Base-by-base conservation (phyloP, 2,329 filamentous ascomycete genomes). In the Talaromyces islandicus region DNA sequence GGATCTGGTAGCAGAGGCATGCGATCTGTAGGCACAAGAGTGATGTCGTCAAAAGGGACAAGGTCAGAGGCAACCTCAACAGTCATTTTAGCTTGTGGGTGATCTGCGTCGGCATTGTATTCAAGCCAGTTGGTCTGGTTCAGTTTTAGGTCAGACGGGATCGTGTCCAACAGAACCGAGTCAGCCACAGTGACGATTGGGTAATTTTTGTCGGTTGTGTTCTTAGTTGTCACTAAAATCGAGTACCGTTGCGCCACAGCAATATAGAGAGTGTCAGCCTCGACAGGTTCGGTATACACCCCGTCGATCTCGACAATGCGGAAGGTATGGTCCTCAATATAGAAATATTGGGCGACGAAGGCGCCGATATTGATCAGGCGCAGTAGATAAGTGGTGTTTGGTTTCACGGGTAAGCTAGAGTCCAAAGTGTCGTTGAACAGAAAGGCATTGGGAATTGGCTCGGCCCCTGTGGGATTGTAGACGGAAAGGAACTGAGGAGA, bases 361-460 rank as follows among this genome's bases (percentile, higher is more conserved):
- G 88, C 88, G 17, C 86, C 88, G 14, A 91, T 86, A 66, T 92
- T 92, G 68, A 90, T 80, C 65, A 92, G 75, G 29, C 87, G 86
- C 67, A 93, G 80, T n/a, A 91, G 75, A 61, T 92, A 92, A 0
- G 87, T 92, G 64, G 84, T 89, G 1, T 84, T 83, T 0, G 88
- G 83, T 64, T 87, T 68, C 9, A 92, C 82, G 0, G 78, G 61
- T 7, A 91, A 68, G 1, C 73, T 83, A 5, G 84, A 71, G 60
- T 87, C 82, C 63, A 82, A 80, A 0, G 85, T 88, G 63, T 92
- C 87, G 57, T 90, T 90, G 66, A 90, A 80, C 12, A 90, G 76
- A 1, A 84, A 83, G 2, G 85, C 80, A 24, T 89, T 78, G 0
- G 88, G 88, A 0, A 89, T 81, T 0, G 87, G 88, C 69, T 90